Base-by-base conservation (phyloP, 2,329 filamentous ascomycete genomes). In the Cercospora janseana region DNA sequence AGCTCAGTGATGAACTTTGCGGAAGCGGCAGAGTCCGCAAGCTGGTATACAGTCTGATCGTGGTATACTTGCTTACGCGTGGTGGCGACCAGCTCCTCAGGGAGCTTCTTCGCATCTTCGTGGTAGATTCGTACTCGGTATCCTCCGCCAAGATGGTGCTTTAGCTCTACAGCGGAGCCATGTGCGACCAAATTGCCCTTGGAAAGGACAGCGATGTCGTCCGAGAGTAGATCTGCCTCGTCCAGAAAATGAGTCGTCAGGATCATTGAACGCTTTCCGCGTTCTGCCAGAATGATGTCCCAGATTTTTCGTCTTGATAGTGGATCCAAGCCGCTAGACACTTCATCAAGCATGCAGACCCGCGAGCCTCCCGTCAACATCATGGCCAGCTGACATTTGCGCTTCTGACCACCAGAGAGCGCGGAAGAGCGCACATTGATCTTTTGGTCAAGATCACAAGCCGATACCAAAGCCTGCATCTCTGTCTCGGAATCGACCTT, bases 201-300 rank as follows among this genome's bases (percentile, higher is more conserved):
- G 3, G 88, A 94, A 8, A 96, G 73, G 46, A 96, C 88, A 1
- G 85, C 87, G 57, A 96, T 94, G 54, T 91, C 85, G 64, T 96
- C 92, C 0, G 90, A 86, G 1, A 96, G 78, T 1, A 95, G 75
- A 64, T 96, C 91, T 0, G 91, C 92, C 69, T 96, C 92, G 63
- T 96, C 92, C 6, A 96, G 76, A 68, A 95, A 96, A 67, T 96
- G 92, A 0, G 91, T 96, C 0, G 91, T 96, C 50, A 96, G 70
- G 32, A 96, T 81, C 60, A 95, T 87, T 0, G 91, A 95, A 32
- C 91, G 77, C 52, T 78, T 78, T 15, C 89, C 90, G 50, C 91
- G 82, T 68, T 95, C 90, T 1, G 86, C 86, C 9, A 95, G 75
- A 16, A 96, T 75, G 52, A 96, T 96, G 60, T 95, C 89, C 91